Conservation (phyloP, 148 eudicot genomes). For the Camellia granthamiana region DNA sequence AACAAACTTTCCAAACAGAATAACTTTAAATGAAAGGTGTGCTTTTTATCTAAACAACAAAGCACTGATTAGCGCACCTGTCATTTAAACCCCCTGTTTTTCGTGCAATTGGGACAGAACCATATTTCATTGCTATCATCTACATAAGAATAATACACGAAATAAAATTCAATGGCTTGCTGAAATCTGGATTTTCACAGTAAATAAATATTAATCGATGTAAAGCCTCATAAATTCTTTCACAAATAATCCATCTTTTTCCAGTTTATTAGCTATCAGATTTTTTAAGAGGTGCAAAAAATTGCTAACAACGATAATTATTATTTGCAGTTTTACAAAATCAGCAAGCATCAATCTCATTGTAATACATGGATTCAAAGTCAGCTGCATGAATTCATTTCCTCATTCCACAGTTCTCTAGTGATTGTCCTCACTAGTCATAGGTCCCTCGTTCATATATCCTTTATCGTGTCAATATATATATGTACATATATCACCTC, state of each 20-base stretch:
- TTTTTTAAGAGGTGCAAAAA: neutral
- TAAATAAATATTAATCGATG: neutral
- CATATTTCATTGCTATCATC: conserved; percentile 99
- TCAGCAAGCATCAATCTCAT: no score
- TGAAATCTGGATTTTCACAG: neutral
- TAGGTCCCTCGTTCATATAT: no score
- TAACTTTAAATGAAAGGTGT: neutral
- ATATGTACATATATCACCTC: neutral
- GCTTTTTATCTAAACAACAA: neutral
- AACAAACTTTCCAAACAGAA: neutral
- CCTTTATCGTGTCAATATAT: neutral
- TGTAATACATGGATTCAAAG: no score
- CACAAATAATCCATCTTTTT: neutral
- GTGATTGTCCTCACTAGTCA: no score
- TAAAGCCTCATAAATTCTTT: neutral
- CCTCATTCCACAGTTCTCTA: no score
- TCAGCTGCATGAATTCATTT: no score
- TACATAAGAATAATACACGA: conserved; percentile 28
- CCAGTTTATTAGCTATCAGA: neutral
- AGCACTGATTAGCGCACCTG: conserved; percentile 44
- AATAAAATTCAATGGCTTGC: conserved; percentile 11
- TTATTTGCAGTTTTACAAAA: no score
- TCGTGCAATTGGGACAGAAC: conserved; percentile 76
- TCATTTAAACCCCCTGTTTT: conserved; percentile 97
- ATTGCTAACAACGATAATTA: no score